Conservation (phyloP, 805 yeast genomes). For the Barnettozyma salicaria region DNA sequence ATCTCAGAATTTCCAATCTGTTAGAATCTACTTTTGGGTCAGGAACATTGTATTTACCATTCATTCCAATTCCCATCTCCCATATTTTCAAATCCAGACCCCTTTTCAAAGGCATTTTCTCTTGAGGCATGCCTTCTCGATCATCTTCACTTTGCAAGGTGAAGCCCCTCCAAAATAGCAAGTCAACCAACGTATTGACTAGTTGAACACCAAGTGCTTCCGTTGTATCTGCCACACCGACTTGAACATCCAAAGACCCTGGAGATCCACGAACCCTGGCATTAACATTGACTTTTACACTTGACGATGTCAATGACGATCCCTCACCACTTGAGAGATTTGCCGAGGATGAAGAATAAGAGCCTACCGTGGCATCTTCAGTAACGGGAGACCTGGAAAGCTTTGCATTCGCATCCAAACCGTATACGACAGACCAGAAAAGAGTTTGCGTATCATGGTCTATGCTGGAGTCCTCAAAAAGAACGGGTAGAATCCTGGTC, state of each 20-base stretch:
- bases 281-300: conserved; percentile 17
- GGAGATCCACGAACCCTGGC: conserved; percentile 12
- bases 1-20: conserved; percentile 59
- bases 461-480: conserved; percentile 46
- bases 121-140: too few relatives aligned
- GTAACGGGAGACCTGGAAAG: conserved; percentile 3
- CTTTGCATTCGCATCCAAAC: conserved; percentile 7
- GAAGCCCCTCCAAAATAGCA: conserved; percentile 54
- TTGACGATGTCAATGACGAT: conserved; percentile 15
- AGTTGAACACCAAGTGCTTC: conserved; percentile 32
- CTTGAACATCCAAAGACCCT: conserved; percentile 16
- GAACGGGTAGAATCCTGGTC: conserved; percentile 58
- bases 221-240: conserved; percentile 11
- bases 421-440: conserved; percentile 7
- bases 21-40: conserved; percentile 48
- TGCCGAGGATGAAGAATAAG: conserved; percentile 23
- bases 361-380: conserved; percentile 24
- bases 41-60: conserved; percentile 29
- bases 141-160: conserved; percentile 32
- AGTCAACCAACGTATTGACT: conserved; percentile 33
- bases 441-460: background rate
- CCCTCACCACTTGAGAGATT: background rate
- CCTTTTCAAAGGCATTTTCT: too few relatives aligned
- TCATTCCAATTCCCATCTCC: conserved; percentile 73
- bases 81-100: conserved; percentile 45